Evolutionary conservation across 2,329 filamentous ascomycete genomes (phyloP), one percentile per base, ranked within the genome.

Genomic region (Exophiala xenobiotica): DNA sequence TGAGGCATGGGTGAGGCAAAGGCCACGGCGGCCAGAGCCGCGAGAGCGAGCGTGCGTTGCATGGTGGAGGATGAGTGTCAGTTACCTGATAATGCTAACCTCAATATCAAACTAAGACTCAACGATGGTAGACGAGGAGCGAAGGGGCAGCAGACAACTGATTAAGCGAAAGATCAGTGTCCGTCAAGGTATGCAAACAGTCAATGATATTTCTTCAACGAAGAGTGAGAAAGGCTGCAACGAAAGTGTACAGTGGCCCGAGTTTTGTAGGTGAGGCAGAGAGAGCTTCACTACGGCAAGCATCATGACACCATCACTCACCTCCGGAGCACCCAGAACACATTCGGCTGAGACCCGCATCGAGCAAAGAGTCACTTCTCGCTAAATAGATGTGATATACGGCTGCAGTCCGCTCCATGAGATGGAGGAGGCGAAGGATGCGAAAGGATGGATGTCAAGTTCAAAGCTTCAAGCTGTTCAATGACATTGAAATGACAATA

Each of bases 1-100:
- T 63, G 61, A 9, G 60, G 59, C 37, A 59, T 27, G 18, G 54
- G 57, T 3, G 49, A 47, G 18, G 57, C 57, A 26, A 53, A 35
- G 39, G 38, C 55, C 12, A 39, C 26, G 35, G 31, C 46, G 40
- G 52, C 51, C 49, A 57, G 43, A 29, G 53, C 53, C 40, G 59
- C 33, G n/a, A 60, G 44, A 55, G 53, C 56, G 44, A 58, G 33
- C 35, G 56, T 44, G 22, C 26, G 26, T 43, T 50, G 47, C 58
- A 61, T 61, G 35, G 38, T 48, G 16, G 23, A 20, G 14, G 27
- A 26, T 24, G 23, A 4, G 16, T 33, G 16, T 48, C 27, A 40
- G 38, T 19, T 33, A 37, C 33, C 44, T 47, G 23, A 33, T 33
- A 22, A 22, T 18, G 39, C 37, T 19, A 33, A 9, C 16, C 26